Evolutionary conservation across 2,329 filamentous ascomycete genomes (phyloP), one percentile per base, ranked within the genome.

Genomic region (Zalaria sp.): DNA sequence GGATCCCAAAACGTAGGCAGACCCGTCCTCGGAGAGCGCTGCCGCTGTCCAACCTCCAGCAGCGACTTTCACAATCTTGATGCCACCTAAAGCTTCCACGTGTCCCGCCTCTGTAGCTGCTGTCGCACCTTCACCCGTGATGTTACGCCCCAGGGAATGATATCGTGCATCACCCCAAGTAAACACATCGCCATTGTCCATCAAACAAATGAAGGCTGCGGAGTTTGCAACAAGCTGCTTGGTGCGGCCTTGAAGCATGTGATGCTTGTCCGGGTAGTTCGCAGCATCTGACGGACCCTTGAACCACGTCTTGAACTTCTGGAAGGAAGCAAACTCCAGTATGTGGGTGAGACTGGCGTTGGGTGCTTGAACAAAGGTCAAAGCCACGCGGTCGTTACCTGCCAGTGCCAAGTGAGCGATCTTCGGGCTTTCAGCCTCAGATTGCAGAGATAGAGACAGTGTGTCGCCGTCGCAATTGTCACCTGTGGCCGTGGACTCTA

Each of bases 1-100:
- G n/a, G 46, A 43, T 5, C 79, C 78, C 77, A 78, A 83, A 25
- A 72, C 53, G 51, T 82, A 83, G 2, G 80, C 55, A 43, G 75
- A 72, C 28, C 69, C 64, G 2, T 71, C 72, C 7, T 65, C 59
- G 0, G 75, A 80, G 35, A 82, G 49, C 0, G 76, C 77, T 3
- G 72, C 74, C 2, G 72, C 58, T 3, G 70, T 58, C 51, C 77
- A 79, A 0, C 77, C 77, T 2, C 70, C 70, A 5, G 55, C 53
- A 5, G 58, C 65, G 26, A 83, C 59, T 49, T 72, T 74, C 27
- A 51, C 60, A 38, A 82, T 67, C 8, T 66, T 61, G 37, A 81
- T 60, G 42, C 71, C 66, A 4, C 56, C 55, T 1, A 82, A 61
- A 37, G 72, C 67, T 25, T 64, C 51, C 3, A 81, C 63, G 0